Evolutionary conservation across 208 protist species (phyloP), one percentile per base, ranked within the genome.

Genomic region (Trypanosoma mega): DNA sequence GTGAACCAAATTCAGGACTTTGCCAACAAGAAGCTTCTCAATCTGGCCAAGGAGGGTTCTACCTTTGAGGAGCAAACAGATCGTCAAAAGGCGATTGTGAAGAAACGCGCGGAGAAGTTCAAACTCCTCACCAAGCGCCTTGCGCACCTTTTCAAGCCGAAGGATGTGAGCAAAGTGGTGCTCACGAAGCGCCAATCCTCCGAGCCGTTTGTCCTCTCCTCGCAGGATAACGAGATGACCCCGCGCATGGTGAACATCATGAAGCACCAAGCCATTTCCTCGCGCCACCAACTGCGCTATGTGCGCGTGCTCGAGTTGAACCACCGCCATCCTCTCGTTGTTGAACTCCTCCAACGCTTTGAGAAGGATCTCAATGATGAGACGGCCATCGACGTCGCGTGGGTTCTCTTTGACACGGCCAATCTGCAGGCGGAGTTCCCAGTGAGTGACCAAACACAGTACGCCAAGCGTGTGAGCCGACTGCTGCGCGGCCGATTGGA

Each of bases 291-390:
- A 14, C 60, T 79, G 29, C 75, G 71, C 21, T 80, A 86, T 23
- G 82, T 96, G 66, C 93, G 91, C 48, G 97, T 96, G 33, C 67
- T 99, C 41, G 98, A 99, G 83, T 77, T 99, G 68, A 99, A 99
- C 90, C 92, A 98, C 50, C 77, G 85, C 41, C 98, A 99, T 74
- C 92, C 97, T 5, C 76, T 99, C 16, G 92, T 99, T 21, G 61
- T 86, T 9, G 80, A 98, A 49, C 80, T 99, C 11, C 87, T 91
- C 66, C 62, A 80, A 14, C 78, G 87, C 47, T 76, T 98, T 54
- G 53, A 89, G 24, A 85, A 80, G 6, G 78, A 98, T 72, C 33
- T 63, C 33, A 75, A 96, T 8, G 97, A 99, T 78, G 36, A 78
- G 26, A 46, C 72, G 3, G 70, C 90, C 6, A 80, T 79, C 37